A percentile compares a stretch with the other conserved stretches of the same genome.
phyloP scores from a whole-genome alignment of 2,329 filamentous ascomycete species.

The Hypoxylon sp. region DNA sequence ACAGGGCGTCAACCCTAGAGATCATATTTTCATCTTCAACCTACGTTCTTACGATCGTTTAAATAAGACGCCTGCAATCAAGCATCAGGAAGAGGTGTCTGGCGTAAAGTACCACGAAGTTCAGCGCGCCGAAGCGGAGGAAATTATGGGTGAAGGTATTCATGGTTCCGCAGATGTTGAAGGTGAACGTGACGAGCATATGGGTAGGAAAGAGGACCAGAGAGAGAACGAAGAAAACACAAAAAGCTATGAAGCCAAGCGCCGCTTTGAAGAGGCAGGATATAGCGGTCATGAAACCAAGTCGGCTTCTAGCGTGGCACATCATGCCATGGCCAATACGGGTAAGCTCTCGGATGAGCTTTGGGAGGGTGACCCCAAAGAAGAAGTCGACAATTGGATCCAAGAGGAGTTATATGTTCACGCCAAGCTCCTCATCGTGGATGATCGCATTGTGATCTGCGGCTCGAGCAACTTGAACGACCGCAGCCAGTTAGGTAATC shows the following conservation, averaged over 20 bases:
- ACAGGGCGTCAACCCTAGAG: slow-evolving; percentile 80
- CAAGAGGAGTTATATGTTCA: slow-evolving; percentile 98
- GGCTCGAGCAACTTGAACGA: slow-evolving; percentile 95
- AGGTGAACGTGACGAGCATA: slow-evolving; percentile 64
- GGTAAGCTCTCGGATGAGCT: slow-evolving; percentile 75
- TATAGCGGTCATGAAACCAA: slow-evolving; percentile 55
- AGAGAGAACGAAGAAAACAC: slow-evolving; percentile 55
- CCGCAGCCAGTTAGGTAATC: slow-evolving; percentile 86
- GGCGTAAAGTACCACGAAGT: slow-evolving; percentile 89
- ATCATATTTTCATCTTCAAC: slow-evolving; percentile 96
- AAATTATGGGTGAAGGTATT: slow-evolving; percentile 84
- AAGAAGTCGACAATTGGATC: slow-evolving; percentile 89
- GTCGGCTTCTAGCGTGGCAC: slow-evolving; percentile 72
- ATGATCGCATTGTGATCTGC: slow-evolving; percentile 88
- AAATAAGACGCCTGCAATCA: slow-evolving; percentile 82
- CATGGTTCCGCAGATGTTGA: slow-evolving; percentile 69
- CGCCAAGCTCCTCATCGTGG: slow-evolving; percentile 89
- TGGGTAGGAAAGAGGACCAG: slow-evolving; percentile 60
- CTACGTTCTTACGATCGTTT: slow-evolving; percentile 92
- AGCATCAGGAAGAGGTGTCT: slow-evolving; percentile 82
- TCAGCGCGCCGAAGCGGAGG: slow-evolving; percentile 88
- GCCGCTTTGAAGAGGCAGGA: slow-evolving; percentile 66
- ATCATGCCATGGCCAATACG: slow-evolving; percentile 83
- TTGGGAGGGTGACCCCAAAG: slow-evolving; percentile 82
- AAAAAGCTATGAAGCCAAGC: slow-evolving; percentile 63